Base-by-base conservation (phyloP, 352 stramenopile species). In the Phytopythium boreale region DNA sequence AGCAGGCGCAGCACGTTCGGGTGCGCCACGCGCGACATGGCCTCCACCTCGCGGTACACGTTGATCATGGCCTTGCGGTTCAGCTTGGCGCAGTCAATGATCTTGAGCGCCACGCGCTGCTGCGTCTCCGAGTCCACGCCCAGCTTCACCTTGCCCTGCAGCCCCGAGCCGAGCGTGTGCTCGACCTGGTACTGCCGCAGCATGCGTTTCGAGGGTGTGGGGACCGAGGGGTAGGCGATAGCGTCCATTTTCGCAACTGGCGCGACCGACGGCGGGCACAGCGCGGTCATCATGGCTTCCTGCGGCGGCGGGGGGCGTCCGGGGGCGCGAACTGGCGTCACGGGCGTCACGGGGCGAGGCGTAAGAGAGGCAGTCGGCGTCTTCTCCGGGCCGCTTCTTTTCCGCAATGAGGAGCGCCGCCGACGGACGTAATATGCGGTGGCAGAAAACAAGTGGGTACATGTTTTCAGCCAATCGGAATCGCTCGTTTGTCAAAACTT, bases 101-200 rank as follows among this genome's bases (percentile, higher is more conserved):
- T 82, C 77, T 97, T 97, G 66, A 97, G 82, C 68, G 90, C 90
- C 52, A 97, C 90, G 52, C 76, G 76, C 72, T 96, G 78, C 26
- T 84, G 76, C 34, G 88, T 95, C 59, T 79, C 70, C 12, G 76
- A 71, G 72, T 96, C 82, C 66, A 93, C 76, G 43, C 90, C 88
- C 4, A 97, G 80, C 74, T 97, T 97, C 51, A 97, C 90, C 63
- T 96, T 97, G 62, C 87, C 80, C 69, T 92, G 84, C 27, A 94
- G 74, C 0, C 87, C 88, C 27, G 79, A 88, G 52, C 88, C 87
- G 31, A 96, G 79, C 27, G 87, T 96, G 55, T 95, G 79, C 39
- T 84, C 72, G 63, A 96, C 86, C 49, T 82, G 71, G 62, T 81
- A 91, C 58, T 92, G 79, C 71, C 84, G 87, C 52, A 93, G 73